Evolutionary conservation across 176 grass and related monocot species (phyloP).

Genomic region (Hordeum vulgare): MorexV3_pseudomolecules_assembly NC_058518.1:13454357-13454856

Average conservation of each 20-base stretch:
- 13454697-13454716: slow-evolving; percentile 86
- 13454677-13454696: slow-evolving; percentile 80
- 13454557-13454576: slow-evolving; percentile 74
- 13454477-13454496: slow-evolving; percentile 77
- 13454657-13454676: slow-evolving; percentile 79
- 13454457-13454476: slow-evolving; percentile 94
- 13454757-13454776: slow-evolving; percentile 83
- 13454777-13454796: slow-evolving; percentile 65
- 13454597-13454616: slow-evolving; percentile 44
- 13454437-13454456: slow-evolving; percentile 74
- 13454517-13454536: slow-evolving; percentile 61
- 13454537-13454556: slow-evolving; percentile 49
- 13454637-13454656: slow-evolving; percentile 94
- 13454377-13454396: slow-evolving; percentile 66
- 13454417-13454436: slow-evolving; percentile 81
- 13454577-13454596: slow-evolving; percentile 65
- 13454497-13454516: slow-evolving; percentile 53
- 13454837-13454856: slow-evolving; percentile 56
- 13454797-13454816: slow-evolving; percentile 47
- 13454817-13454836: slow-evolving; percentile 33
- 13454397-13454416: slow-evolving; percentile 55
- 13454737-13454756: slow-evolving; percentile 58
- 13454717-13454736: slow-evolving; percentile 60
- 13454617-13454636: slow-evolving; percentile 35
- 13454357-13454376: slow-evolving; percentile 64